phyloP scores from a whole-genome alignment of 371 early-diverging fungal genomes.

The Mycotypha africana region DNA sequence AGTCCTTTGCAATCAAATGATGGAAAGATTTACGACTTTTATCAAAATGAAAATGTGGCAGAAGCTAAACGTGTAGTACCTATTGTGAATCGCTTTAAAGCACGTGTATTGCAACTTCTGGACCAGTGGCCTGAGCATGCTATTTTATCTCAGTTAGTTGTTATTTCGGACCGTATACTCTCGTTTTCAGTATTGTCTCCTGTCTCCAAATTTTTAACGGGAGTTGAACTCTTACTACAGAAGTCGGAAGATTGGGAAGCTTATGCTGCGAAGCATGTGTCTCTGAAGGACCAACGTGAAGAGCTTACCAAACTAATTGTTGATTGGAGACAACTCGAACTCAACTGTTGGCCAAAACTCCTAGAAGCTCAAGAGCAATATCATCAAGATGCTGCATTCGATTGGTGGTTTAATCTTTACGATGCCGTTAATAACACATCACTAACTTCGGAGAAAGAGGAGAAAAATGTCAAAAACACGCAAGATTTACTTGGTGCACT shows the following conservation, averaged over 20 bases:
- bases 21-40: slow-evolving; percentile 77
- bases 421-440: slow-evolving; percentile 41
- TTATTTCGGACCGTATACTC: slow-evolving; percentile 66
- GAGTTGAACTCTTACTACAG: slow-evolving; percentile 79
- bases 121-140: slow-evolving; percentile 91
- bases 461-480: slow-evolving; percentile 19
- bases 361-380: slow-evolving; percentile 77
- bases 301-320: slow-evolving; percentile 75
- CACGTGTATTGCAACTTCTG: slow-evolving; percentile 58
- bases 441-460: slow-evolving; percentile 22
- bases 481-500: slow-evolving; percentile 52
- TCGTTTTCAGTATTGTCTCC: slow-evolving; percentile 79
- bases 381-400: slow-evolving; percentile 55
- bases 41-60: slow-evolving; percentile 72
- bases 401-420: slow-evolving; percentile 91
- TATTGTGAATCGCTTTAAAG: slow-evolving; percentile 60
- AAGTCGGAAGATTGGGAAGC: slow-evolving; percentile 95
- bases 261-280: slow-evolving; percentile 81
- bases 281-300: slow-evolving; percentile 67
- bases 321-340: slow-evolving; percentile 89
- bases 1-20: slow-evolving; percentile 33
- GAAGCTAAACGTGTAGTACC: slow-evolving; percentile 69
- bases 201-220: slow-evolving; percentile 86
- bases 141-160: slow-evolving; percentile 69
- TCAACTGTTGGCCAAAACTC: slow-evolving; percentile 87